phyloP scores from a whole-genome alignment of 2,329 filamentous ascomycete species.

The Aaosphaeria arxii region DNA sequence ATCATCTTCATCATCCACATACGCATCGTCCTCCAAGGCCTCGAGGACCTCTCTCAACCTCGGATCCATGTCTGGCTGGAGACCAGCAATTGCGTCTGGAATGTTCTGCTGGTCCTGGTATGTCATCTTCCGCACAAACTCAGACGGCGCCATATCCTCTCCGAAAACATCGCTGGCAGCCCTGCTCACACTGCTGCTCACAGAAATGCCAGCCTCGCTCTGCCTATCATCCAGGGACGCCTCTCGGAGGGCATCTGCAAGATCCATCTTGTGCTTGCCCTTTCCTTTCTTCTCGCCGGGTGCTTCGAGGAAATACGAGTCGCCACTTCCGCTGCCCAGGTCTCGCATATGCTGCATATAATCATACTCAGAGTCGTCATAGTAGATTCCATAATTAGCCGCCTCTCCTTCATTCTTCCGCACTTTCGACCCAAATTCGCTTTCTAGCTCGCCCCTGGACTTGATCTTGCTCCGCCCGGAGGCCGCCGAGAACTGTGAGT shows the following conservation, averaged over 20 bases:
- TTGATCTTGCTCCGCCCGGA: conserved; percentile 52
- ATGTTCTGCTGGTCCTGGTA: conserved; percentile 94
- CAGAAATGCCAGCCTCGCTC: conserved; percentile 42
- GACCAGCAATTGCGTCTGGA: conserved; percentile 86
- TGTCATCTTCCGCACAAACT: conserved; percentile 71
- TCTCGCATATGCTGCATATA: conserved; percentile 99
- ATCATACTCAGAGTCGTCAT: conserved; percentile 92
- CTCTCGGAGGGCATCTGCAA: conserved; percentile 76
- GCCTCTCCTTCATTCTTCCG: conserved; percentile 94
- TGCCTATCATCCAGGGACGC: conserved; percentile 40
- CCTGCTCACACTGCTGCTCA: conserved; percentile 40
- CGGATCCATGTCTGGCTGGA: conserved; percentile 98
- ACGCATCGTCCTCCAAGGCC: conserved; percentile 92
- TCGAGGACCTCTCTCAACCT: conserved; percentile 86
- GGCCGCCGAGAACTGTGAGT: conserved; percentile 44
- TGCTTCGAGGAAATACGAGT: conserved; percentile 79
- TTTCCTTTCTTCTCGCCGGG: conserved; percentile 65
- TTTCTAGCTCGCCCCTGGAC: conserved; percentile 73
- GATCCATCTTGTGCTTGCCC: conserved; percentile 67
- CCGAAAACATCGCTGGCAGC: conserved; percentile 59
- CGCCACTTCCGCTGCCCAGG: conserved; percentile 62
- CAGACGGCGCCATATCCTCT: conserved; percentile 73
- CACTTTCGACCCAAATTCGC: conserved; percentile 67
- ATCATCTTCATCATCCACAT: conserved; percentile 81
- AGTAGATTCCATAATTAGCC: conserved; percentile 90